Conservation (phyloP, 805 yeast genomes). For the Kodamaea kakaduensis region DNA sequence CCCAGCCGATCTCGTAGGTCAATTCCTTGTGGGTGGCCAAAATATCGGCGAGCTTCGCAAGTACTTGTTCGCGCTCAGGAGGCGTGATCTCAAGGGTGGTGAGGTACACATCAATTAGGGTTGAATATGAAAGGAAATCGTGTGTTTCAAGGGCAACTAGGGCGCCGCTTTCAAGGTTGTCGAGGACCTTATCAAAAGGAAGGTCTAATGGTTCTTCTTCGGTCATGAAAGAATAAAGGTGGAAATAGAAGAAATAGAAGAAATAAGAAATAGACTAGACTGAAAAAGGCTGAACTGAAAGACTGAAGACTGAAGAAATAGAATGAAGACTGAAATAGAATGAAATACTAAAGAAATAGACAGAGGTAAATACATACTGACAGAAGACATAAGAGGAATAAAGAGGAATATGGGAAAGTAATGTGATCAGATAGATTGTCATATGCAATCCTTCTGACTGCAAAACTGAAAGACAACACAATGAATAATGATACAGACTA, state of each 20-base stretch:
- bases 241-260: too few species aligned
- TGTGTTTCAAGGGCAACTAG: constrained; percentile 39
- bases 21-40: constrained; percentile 45
- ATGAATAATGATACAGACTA: too few species aligned
- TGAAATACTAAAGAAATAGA: too few species aligned
- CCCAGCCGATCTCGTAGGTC: constrained; percentile 81
- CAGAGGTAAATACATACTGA: too few species aligned
- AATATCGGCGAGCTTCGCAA: constrained; percentile 43
- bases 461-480: too few species aligned
- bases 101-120: constrained; percentile 61
- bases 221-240: too few species aligned
- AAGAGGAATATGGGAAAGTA: too few species aligned
- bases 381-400: too few species aligned
- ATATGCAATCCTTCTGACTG: too few species aligned
- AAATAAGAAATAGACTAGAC: neutral
- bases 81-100: constrained; percentile 38
- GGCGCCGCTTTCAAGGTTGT: constrained; percentile 28
- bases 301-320: too few species aligned
- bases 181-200: constrained; percentile 25
- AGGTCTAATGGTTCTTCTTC: constrained; percentile 21
- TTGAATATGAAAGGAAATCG: constrained; percentile 70
- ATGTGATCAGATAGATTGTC: too few species aligned
- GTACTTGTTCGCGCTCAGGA: constrained; percentile 48
- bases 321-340: too few species aligned
- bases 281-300: neutral